Base-by-base conservation (phyloP, 2,329 filamentous ascomycete species). In the Calycina herbarum region DNA sequence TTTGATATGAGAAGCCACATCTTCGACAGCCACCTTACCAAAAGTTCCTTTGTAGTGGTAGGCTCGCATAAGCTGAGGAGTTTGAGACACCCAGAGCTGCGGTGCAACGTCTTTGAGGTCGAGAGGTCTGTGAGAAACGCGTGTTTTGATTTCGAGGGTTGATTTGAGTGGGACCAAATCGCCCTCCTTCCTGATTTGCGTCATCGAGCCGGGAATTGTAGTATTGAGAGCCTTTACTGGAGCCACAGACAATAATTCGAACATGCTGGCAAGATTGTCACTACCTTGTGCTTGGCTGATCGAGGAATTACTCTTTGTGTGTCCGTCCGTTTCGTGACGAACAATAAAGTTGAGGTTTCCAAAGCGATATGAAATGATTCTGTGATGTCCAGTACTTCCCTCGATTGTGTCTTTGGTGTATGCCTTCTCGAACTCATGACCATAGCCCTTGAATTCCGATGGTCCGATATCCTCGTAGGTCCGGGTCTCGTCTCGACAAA, bases 1-100 rank as follows among this genome's bases (percentile, higher is more conserved):
- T 29, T 67, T 65, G n/a, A 48, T 20, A 2, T 48, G 42, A 10
- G 17, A n/a, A 48, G n/a, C 42, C 7, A 48, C 73, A 68, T 81
- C 73, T 71, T 81, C 74, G 1, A 80, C 78, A 61, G 69, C 40
- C 48, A 76, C 73, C 17, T 54, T 38, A 8, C 64, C 17, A 66
- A 83, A 83, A 1, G 62, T 20, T 40, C 80, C 80, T 1, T 66
- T 64, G 3, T 68, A 57, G 67, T 82, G 79, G 67, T 81, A 80
- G 0, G 79, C 80, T 35, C 78, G 76, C n/a, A 82, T 79, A 40
- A 83, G 78, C 51, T 79, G 80, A 0, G 78, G 77, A 0, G 81
- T 83, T 72, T 83, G 80, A 5, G 79, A 82, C 17, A 76, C 67
- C 80, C 80, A 83, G 29, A 83, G 75, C 71, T 82, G 80, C 1